A percentile compares a stretch with the other conserved stretches of the same genome.
Evolutionary conservation across 1,284 basidiomycete genomes (phyloP).

Genomic region (Phylloboletellus chloephorus): DNA sequence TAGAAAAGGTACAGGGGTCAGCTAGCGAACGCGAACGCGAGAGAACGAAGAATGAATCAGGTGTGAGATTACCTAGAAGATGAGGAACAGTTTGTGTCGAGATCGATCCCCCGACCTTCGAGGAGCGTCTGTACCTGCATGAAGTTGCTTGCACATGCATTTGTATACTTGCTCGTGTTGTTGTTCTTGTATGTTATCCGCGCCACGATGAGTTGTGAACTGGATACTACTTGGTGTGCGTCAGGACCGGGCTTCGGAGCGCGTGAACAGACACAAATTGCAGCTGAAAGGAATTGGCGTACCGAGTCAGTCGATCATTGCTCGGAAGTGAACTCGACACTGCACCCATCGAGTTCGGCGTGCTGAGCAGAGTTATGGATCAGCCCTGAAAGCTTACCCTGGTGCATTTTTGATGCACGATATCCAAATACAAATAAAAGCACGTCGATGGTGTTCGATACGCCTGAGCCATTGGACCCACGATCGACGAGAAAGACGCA

Average conservation of each 20-base stretch:
- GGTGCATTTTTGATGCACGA: slow-evolving; percentile 95
- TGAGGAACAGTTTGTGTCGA: slow-evolving; percentile 99
- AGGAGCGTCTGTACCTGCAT: slow-evolving; percentile 88
- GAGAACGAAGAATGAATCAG: background rate
- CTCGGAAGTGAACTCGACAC: slow-evolving; percentile 96
- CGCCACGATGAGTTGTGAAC: slow-evolving; percentile 80
- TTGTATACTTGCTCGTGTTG: slow-evolving; percentile 88
- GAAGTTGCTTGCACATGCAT: slow-evolving; percentile 72
- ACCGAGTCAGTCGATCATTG: slow-evolving; percentile 90
- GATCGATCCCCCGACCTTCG: slow-evolving; percentile 91
- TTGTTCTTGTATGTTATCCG: slow-evolving; percentile 88
- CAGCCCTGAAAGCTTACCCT: slow-evolving; percentile 94
- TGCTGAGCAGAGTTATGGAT: slow-evolving; percentile 92
- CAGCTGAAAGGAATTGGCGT: slow-evolving; percentile 26
- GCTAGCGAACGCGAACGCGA: background rate
- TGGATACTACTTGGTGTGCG: slow-evolving; percentile 78
- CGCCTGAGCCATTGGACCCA: slow-evolving; percentile 94
- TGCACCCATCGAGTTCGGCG: slow-evolving; percentile 80
- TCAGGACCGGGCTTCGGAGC: slow-evolving; percentile 77
- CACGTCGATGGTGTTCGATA: slow-evolving; percentile 99
- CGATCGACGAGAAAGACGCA: slow-evolving; percentile 87
- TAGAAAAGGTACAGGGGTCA: slow-evolving; percentile 1
- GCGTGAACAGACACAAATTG: slow-evolving; percentile 6
- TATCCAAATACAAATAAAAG: slow-evolving; percentile 98
- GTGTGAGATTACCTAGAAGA: slow-evolving; percentile 66